Conservation (phyloP, 139 green algal species). For the Micromonas pusilla region DNA sequence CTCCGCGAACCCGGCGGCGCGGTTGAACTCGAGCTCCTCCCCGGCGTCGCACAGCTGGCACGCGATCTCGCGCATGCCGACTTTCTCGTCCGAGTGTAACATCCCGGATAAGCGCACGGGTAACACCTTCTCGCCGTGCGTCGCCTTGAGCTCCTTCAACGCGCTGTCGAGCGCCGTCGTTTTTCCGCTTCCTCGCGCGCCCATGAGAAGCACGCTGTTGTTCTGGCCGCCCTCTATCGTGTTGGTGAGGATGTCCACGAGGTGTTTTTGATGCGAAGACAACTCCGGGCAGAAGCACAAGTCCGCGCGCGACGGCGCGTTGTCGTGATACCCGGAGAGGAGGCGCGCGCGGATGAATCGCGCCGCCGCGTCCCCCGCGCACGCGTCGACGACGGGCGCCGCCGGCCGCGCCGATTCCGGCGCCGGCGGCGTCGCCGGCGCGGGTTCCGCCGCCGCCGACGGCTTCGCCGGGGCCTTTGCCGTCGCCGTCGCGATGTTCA, state of each 20-base stretch:
- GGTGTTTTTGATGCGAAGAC: neutral
- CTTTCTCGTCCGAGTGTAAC: slow-evolving; percentile 27
- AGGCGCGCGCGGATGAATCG: neutral
- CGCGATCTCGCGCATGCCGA: slow-evolving; percentile 28
- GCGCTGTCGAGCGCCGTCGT: slow-evolving; percentile 15
- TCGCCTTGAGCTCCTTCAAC: neutral
- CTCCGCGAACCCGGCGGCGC: slow-evolving; percentile 15
- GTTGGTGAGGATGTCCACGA: slow-evolving; percentile 18
- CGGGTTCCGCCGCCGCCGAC: neutral
- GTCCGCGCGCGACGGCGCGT: neutral
- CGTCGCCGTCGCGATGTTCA: neutral
- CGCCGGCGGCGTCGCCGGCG: too few species aligned
- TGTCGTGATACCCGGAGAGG: neutral
- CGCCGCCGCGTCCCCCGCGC: neutral
- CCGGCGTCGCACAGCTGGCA: slow-evolving; percentile 23
- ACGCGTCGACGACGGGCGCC: neutral
- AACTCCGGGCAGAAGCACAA: neutral
- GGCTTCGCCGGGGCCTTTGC: neutral
- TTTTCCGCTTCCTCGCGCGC: slow-evolving; percentile 25
- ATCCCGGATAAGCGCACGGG: slow-evolving; percentile 23
- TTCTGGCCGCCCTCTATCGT: slow-evolving; percentile 20
- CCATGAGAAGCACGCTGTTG: slow-evolving; percentile 31
- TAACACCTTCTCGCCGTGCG: neutral
- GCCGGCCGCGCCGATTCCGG: neutral
- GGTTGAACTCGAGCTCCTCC: slow-evolving; percentile 10